Percentiles rank a stretch among this genome's conserved stretches.
Conservation (phyloP, 306 rosid species). For the Astragalus membranaceus region DNA sequence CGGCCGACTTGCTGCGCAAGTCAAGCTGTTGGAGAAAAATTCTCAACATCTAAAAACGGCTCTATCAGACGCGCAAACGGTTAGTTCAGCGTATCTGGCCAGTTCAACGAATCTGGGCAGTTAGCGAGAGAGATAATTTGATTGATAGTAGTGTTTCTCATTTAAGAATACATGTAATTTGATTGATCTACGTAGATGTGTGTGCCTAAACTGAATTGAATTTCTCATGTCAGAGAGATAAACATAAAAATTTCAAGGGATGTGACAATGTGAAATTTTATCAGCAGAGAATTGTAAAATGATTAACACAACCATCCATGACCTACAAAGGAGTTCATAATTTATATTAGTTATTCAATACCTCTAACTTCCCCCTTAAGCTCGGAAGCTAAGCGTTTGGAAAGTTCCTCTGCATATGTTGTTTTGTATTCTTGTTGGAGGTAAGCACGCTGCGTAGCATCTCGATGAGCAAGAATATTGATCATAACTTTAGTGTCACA, state of each 20-base stretch:
- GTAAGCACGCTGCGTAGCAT: slow-evolving; percentile 52
- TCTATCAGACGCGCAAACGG: too few relatives aligned
- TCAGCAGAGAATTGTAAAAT: too few relatives aligned
- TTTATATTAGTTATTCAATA: background rate
- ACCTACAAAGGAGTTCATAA: background rate
- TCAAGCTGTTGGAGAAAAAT: too few relatives aligned
- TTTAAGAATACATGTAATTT: background rate
- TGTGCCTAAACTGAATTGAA: background rate
- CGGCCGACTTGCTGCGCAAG: too few relatives aligned
- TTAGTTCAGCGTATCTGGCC: too few relatives aligned
- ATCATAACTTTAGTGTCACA: slow-evolving; percentile 65
- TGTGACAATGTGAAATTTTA: too few relatives aligned
- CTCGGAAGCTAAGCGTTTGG: slow-evolving; percentile 49
- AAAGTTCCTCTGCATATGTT: slow-evolving; percentile 48
- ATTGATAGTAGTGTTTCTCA: background rate
- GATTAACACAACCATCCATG: too few relatives aligned
- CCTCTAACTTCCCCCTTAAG: slow-evolving; percentile 65
- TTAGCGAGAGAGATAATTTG: too few relatives aligned
- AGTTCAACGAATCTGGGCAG: too few relatives aligned
- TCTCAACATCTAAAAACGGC: too few relatives aligned
- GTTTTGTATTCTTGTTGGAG: slow-evolving; percentile 53
- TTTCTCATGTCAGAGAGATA: too few relatives aligned
- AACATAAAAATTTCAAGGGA: too few relatives aligned
- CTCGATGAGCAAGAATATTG: slow-evolving; percentile 63
- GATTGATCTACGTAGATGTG: background rate